Base-by-base conservation (phyloP, 163 green algal species). In the Prototheca cutis region DNA sequence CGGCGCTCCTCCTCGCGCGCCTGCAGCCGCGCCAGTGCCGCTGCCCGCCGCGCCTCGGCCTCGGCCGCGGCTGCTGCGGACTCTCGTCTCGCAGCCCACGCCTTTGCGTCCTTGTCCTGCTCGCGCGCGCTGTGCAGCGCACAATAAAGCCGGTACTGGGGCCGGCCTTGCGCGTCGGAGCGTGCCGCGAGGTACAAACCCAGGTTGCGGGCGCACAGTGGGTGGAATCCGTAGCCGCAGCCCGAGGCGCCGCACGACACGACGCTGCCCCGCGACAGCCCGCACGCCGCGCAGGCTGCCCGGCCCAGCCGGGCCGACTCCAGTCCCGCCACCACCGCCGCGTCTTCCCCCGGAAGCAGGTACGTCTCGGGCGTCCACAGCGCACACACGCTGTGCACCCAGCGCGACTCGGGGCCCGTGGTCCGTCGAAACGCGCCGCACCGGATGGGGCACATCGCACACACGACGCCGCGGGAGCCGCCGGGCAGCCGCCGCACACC, bases 381-480 rank as follows among this genome's bases (percentile, higher is more conserved):
- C 10, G 65, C 82, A 47, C 83, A 90, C 31, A 82, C 76, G 57
- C 79, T 57, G 68, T 91, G 84, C 48, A 84, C 76, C 82, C 84
- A 91, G 5, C 59, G 55, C 33, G 40, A 19, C 23, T 65, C 67
- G 53, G 83, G 63, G 29, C 55, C 36, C n/a, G 40, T 21, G n/a
- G 79, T 72, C 48, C 65, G 53, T 63, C 89, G 85, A 77, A 94
- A 95, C 1, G 89, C 89, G 30, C 89, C 89, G 25, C 70, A 70
- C 34, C 69, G 67, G 40, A 94, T 74, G 42, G 89, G 89, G 70
- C 89, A 96, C 34, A 95, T 75, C 27, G 42, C 58, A 66, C 89
- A 96, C 3, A 29, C 27, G 17, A 70, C 71, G 42, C 63, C 62
- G 18, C 62, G 66, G 4, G 80, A 80, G 45, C 87, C 87, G 28